These are phyloP conservation scores for Arthonia radiata DNA, from an alignment of 495 filamentous ascomycete genomes.

Conservation along the genomic window DNA sequence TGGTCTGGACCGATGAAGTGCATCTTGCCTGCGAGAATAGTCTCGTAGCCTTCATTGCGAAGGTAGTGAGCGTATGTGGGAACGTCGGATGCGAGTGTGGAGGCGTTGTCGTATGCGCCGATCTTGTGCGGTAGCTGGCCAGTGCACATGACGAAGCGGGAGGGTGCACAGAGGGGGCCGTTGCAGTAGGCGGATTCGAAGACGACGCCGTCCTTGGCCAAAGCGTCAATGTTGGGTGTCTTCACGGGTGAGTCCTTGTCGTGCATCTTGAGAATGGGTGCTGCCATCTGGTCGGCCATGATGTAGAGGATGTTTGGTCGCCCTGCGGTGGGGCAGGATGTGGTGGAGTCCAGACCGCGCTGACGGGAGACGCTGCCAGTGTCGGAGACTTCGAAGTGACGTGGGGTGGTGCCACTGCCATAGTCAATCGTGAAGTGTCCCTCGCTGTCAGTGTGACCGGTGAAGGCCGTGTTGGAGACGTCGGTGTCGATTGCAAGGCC, in stretches of 20 bases:
- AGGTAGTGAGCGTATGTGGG: slow-evolving; percentile 81
- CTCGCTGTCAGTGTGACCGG: no score
- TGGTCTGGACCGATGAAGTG: slow-evolving; percentile 78
- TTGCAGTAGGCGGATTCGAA: slow-evolving; percentile 83
- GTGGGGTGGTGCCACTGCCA: no score
- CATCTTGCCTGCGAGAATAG: slow-evolving; percentile 81
- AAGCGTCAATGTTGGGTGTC: slow-evolving; percentile 62
- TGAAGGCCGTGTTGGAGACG: no score
- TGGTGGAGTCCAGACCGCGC: no score
- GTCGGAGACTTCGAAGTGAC: no score
- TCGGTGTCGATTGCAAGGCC: no score
- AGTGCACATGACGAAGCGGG: slow-evolving; percentile 70
- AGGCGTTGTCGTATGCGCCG: slow-evolving; percentile 67
- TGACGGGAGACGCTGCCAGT: no score
- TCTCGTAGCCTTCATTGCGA: slow-evolving; percentile 63
- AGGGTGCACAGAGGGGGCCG: slow-evolving; percentile 67
- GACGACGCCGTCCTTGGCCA: slow-evolving; percentile 52
- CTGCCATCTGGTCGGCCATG: slow-evolving; percentile 83
- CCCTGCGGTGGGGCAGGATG: neutral
- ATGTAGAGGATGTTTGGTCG: slow-evolving; percentile 60
- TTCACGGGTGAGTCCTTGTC: slow-evolving; percentile 57
- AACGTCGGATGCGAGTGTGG: slow-evolving; percentile 43
- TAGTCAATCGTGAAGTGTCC: no score
- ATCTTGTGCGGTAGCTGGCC: slow-evolving; percentile 72
- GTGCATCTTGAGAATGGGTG: slow-evolving; percentile 62